Conservation (phyloP, 345 rosid species). For the Pugionium dolabratum region DNA sequence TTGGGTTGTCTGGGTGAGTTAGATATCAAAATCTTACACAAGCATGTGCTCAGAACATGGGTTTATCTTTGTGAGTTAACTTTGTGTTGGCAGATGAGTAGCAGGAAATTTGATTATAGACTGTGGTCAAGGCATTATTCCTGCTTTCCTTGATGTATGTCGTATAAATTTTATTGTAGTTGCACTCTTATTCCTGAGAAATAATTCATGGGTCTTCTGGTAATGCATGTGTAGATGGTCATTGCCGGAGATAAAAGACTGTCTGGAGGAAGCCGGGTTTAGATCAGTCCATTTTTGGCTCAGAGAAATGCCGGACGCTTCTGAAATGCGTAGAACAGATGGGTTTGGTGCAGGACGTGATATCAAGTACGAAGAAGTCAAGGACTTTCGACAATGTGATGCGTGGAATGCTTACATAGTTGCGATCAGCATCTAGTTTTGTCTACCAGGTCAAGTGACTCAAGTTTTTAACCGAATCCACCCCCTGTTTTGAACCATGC, state of each 20-base stretch:
- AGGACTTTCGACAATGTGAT: slow-evolving; percentile 69
- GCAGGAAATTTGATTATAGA: neutral
- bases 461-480: neutral
- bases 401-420: slow-evolving; percentile 93
- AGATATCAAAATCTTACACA: slow-evolving; percentile 16
- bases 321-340: slow-evolving; percentile 53
- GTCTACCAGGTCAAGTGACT: neutral
- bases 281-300: slow-evolving; percentile 80
- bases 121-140: slow-evolving; percentile 6
- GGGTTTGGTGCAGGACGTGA: slow-evolving; percentile 76
- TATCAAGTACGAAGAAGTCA: slow-evolving; percentile 69
- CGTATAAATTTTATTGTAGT: slow-evolving; percentile 15
- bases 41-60: neutral
- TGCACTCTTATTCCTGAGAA: neutral
- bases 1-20: neutral
- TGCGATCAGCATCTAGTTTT: slow-evolving; percentile 48
- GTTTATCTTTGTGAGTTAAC: neutral
- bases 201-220: neutral
- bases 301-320: slow-evolving; percentile 72
- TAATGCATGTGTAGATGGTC: slow-evolving; percentile 64
- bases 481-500: neutral
- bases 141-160: slow-evolving; percentile 29
- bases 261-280: slow-evolving; percentile 90
- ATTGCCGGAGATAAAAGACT: slow-evolving; percentile 81
- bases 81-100: neutral